Percentiles rank a stretch among this genome's conserved stretches.
These are phyloP conservation scores for Phallus indusiatus DNA, from an alignment of 768 basidiomycete species.

Conservation along the genomic window DNA sequence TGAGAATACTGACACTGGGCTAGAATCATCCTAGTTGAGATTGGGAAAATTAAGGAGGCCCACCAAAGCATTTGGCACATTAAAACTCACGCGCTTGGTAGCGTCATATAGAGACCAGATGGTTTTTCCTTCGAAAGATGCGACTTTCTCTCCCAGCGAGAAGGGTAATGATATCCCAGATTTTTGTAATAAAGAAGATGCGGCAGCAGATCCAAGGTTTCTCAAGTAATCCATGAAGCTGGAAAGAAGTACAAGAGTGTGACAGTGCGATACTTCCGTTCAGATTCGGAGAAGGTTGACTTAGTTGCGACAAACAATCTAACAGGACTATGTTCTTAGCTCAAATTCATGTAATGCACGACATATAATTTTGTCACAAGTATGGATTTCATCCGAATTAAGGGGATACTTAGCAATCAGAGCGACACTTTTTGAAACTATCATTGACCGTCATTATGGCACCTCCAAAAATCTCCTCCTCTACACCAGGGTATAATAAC, in stretches of 20 bases:
- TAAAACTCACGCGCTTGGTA: conserved; percentile 62
- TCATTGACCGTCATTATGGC: no score
- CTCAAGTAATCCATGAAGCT: conserved; percentile 71
- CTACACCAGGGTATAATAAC: no score
- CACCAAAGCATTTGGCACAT: not conserved
- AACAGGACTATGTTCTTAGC: no score
- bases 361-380: no score
- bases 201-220: conserved; percentile 76
- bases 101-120: conserved; percentile 86
- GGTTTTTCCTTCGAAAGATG: conserved; percentile 51
- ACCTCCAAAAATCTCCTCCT: no score
- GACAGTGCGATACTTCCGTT: no score
- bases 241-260: not conserved
- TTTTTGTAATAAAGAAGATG: conserved; percentile 85
- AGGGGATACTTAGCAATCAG: no score
- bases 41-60: not conserved
- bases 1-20: conserved; percentile 81
- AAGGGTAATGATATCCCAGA: conserved; percentile 89
- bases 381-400: no score
- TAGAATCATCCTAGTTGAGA: conserved; percentile 72
- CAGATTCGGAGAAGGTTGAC: no score
- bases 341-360: no score
- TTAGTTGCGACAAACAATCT: no score
- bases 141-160: conserved; percentile 64
- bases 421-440: no score